A percentile compares a stretch with the other conserved stretches of the same genome.
Conservation (phyloP, 2,329 filamentous ascomycete species). For the Ophiostoma novo-ulmi region DNA sequence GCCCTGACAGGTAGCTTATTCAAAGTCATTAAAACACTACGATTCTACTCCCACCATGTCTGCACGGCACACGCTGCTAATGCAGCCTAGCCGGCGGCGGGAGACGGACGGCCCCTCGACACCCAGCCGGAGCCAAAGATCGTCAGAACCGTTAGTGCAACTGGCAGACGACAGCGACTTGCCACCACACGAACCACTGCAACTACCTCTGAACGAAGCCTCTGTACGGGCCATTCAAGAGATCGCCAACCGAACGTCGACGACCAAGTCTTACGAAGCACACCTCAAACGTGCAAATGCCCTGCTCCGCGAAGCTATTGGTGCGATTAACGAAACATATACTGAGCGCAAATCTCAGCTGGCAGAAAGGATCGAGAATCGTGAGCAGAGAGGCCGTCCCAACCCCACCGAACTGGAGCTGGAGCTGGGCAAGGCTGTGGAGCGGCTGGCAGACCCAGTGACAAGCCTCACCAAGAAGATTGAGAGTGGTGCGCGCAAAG, state of each 20-base stretch:
- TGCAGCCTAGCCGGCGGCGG: conserved; percentile 21
- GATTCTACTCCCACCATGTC: conserved; percentile 11
- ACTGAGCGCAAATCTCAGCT: conserved; percentile 37
- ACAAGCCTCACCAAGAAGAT: conserved; percentile 41
- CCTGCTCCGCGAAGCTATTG: conserved; percentile 41
- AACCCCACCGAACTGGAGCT: conserved; percentile 28
- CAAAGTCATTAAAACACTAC: neutral
- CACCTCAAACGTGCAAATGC: conserved; percentile 44
- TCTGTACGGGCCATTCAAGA: conserved; percentile 40
- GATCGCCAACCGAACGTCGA: conserved; percentile 40
- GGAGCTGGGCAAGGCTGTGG: conserved; percentile 36
- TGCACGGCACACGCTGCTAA: conserved; percentile 23
- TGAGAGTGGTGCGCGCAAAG: conserved; percentile 44
- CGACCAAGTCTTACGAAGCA: conserved; percentile 40
- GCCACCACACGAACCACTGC: conserved; percentile 48
- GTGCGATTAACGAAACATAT: conserved; percentile 46
- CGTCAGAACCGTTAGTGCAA: conserved; percentile 19
- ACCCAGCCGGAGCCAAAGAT: neutral
- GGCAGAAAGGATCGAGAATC: conserved; percentile 34
- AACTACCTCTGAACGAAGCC: conserved; percentile 41
- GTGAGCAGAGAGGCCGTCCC: conserved; percentile 32
- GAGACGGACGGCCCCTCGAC: neutral
- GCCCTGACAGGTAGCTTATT: neutral
- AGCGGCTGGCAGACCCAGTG: conserved; percentile 39
- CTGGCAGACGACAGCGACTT: conserved; percentile 34